Evolutionary conservation across 2,329 filamentous ascomycete genomes (phyloP).

Genomic region (Colletotrichum simmondsii): DNA sequence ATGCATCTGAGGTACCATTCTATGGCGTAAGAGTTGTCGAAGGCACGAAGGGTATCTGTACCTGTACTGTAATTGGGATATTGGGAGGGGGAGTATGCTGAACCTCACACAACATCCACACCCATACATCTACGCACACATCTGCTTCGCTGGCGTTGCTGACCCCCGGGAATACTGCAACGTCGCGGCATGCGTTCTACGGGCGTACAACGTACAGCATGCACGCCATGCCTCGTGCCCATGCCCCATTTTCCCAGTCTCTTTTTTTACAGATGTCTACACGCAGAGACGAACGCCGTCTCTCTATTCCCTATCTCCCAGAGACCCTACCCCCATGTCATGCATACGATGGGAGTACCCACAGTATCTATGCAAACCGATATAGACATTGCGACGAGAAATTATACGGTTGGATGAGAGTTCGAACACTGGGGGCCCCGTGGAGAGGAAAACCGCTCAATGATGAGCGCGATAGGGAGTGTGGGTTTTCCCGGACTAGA

Average conservation of each 20-base stretch:
- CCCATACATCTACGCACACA: not conserved
- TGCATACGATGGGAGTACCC: not conserved
- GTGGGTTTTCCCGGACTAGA: not conserved
- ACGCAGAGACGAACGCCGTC: no score
- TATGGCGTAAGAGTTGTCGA: not conserved
- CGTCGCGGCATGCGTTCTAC: not conserved
- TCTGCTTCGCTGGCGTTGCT: not conserved
- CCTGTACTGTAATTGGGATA: not conserved
- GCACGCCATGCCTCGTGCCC: not conserved
- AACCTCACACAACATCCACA: not conserved
- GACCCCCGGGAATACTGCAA: not conserved
- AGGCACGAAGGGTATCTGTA: not conserved
- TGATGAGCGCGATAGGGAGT: not conserved
- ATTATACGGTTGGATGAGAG: conserved; percentile 2
- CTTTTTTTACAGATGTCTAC: not conserved
- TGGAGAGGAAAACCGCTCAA: not conserved
- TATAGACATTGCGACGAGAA: conserved; percentile 11
- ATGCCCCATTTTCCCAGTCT: not conserved
- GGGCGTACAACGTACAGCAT: not conserved
- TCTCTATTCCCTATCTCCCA: not conserved
- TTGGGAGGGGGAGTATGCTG: not conserved
- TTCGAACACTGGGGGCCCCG: not conserved
- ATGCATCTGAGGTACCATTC: not conserved
- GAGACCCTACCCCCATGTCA: not conserved
- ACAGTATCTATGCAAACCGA: not conserved